Base-by-base conservation (phyloP, 2,329 filamentous ascomycete genomes). In the Calycina marina region DNA sequence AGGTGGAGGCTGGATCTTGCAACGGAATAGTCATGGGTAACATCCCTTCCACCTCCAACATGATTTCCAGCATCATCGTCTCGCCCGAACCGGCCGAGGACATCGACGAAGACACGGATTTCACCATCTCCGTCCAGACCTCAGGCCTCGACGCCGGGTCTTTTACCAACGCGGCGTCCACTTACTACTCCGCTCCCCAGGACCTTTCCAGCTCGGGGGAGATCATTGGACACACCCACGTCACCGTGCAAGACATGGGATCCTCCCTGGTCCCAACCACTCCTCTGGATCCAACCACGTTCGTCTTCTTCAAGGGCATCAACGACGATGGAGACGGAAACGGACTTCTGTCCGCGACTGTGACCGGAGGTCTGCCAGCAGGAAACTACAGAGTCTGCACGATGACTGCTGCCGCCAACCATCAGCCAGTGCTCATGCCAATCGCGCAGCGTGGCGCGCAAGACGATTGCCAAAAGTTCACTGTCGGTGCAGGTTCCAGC, bases 1-100 rank as follows among this genome's bases (percentile, higher is more conserved):
- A 76, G 48, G 57, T 63, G 31, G 58, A 56, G 35, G 52, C 42
- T 6, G 72, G 72, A 13, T 77, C 72, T 20, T 77, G 72, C 57
- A 77, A 77, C 18, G 45, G 45, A 22, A 44, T 49, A 49, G 48
- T 42, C 6, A 52, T 52, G 50, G 50, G 50, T 25, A 42, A 52
- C 27, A 51, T 52, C 25, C 48, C 47, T 3, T 47, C 49, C 6
- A 49, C 44, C 8, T 20, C 29, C 25, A 44, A 48, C 32, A 53
- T 53, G 49, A 40, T 53, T 18, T 49, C 49, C 4, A 38, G 42
- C 14, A 46, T 50, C 26, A 47, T 50, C 32, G 39, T 37, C 13
- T 45, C 40, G 16, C 47, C 47, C 9, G 27, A 38, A 16, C 40
- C 42, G 13, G 47, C 44, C 5, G 24, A 28, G 1, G 33, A 37